A percentile compares a stretch with the other conserved stretches of the same genome.
Conservation (phyloP, 768 basidiomycete species). For the Mycena capillaripes region DNA sequence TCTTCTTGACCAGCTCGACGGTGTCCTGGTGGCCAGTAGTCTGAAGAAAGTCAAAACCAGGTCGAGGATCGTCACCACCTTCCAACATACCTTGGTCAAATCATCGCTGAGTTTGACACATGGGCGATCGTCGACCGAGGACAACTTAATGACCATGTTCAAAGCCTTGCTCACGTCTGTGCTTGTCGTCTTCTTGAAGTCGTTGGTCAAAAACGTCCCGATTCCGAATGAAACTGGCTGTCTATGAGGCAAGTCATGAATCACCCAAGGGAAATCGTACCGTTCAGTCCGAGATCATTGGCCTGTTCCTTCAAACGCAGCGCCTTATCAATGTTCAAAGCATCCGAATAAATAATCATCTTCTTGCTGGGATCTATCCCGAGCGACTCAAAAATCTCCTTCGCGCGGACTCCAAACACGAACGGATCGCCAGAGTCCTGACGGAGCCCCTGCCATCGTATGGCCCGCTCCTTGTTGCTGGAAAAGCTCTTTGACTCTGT, state of each 20-base stretch:
- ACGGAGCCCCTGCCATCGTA: slow-evolving; percentile 85
- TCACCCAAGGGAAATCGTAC: slow-evolving; percentile 50
- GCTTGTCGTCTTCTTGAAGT: slow-evolving; percentile 71
- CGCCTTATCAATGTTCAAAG: slow-evolving; percentile 79
- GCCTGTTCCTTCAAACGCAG: slow-evolving; percentile 79
- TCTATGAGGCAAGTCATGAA: not conserved
- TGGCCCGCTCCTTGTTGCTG: slow-evolving; percentile 68
- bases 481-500: slow-evolving; percentile 66
- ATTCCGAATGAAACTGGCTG: slow-evolving; percentile 90
- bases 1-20: slow-evolving; percentile 70
- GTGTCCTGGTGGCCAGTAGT: slow-evolving; percentile 77
- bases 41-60: slow-evolving; percentile 48
- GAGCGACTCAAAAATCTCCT: slow-evolving; percentile 76
- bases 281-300: slow-evolving; percentile 77
- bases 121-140: slow-evolving; percentile 75
- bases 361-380: slow-evolving; percentile 78
- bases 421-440: slow-evolving; percentile 97
- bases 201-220: slow-evolving; percentile 93
- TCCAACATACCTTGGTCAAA: slow-evolving; percentile 71
- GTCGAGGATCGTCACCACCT: not conserved
- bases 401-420: slow-evolving; percentile 81
- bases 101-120: slow-evolving; percentile 98
- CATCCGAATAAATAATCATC: slow-evolving; percentile 88
- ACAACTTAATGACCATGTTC: slow-evolving; percentile 96
- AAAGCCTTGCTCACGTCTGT: slow-evolving; percentile 81